Base-by-base conservation (phyloP, 768 basidiomycete genomes). In the Leccinum disarticulatum region DNA sequence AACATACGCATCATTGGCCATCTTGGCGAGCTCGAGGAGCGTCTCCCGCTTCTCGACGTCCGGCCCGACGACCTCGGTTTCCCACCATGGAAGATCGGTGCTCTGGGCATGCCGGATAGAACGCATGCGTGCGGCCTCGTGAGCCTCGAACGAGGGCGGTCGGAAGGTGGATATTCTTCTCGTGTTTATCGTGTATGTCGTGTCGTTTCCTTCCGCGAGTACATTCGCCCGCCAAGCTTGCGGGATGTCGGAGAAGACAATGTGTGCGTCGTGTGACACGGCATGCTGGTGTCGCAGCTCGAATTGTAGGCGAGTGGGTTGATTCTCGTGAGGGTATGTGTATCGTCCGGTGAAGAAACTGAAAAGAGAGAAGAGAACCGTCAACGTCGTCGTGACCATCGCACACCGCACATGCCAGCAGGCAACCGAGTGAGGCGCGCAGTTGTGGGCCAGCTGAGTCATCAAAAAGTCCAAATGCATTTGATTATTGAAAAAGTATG, bases 1-100 rank as follows among this genome's bases (percentile, higher is more conserved):
- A 15, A 88, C 74, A 77, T 98, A 98, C 52, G 96, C 93, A 69
- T 98, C 93, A 68, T 88, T 91, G 43, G 93, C 85, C 92, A 99
- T 98, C 83, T 93, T 97, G 10, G 95, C 96, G 51, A 99, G 81
- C 59, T 85, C 77, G 35, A 91, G 78, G 31, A 98, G 76, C 2
- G 91, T 90, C 61, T 87, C 84, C 47, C 92, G 79, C 54, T 83
- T 84, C 66, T 87, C 84, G 22, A 91, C 81, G 72, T 98, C 87
- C 3, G 96, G 96, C 0, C 78, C 90, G 3, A 77, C 56, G 1
- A 93, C 77, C 59, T 90, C 87, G 6, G 87, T 83, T 68, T 90
- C 88, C 9, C 88, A 83, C 95, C 95, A 98, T 7, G 74, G 72
- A 31, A 84, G 66, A 43, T 64, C 63, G 52, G 78, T 70, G 58